A percentile compares a stretch with the other conserved stretches of the same genome.
phyloP scores from a whole-genome alignment of 2,329 filamentous ascomycete genomes.

The Arthrocladium fulminans region DNA sequence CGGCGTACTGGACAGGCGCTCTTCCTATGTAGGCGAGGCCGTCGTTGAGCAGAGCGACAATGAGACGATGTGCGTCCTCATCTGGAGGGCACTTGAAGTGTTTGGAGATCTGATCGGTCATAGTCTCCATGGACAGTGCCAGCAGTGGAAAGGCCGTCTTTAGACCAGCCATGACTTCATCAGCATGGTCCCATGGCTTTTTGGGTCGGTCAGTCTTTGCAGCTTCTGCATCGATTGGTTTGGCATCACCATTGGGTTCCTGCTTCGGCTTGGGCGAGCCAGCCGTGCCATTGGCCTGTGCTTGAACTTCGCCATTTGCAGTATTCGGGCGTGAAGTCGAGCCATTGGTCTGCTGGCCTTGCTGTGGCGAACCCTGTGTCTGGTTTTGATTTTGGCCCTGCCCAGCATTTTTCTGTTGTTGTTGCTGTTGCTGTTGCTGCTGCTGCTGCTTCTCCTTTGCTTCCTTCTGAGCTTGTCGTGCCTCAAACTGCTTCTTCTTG shows the following conservation, averaged over 20 bases:
- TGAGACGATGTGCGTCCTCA: constrained; percentile 93
- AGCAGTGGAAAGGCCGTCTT: constrained; percentile 96
- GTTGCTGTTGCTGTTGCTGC: constrained; percentile 13
- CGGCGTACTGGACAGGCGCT: constrained; percentile 75
- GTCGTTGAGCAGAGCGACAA: constrained; percentile 95
- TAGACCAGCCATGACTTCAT: constrained; percentile 88
- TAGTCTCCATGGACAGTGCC: constrained; percentile 96
- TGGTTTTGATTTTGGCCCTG: constrained; percentile 14
- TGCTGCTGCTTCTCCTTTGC: constrained; percentile 9
- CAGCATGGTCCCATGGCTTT: constrained; percentile 91
- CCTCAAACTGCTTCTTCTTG: constrained; percentile 60
- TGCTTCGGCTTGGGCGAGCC: constrained; percentile 41
- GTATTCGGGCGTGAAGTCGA: constrained; percentile 33
- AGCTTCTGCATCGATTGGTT: constrained; percentile 26
- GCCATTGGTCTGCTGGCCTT: constrained; percentile 6
- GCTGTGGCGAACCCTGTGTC: constrained; percentile 4
- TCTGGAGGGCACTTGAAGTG: constrained; percentile 98
- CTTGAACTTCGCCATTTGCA: constrained; percentile 35
- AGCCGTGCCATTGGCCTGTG: constrained; percentile 21
- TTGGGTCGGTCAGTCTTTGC: constrained; percentile 42
- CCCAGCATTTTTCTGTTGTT: too few species aligned
- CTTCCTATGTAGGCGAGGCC: constrained; percentile 85
- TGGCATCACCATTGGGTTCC: constrained; percentile 43
- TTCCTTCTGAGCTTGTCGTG: constrained; percentile 9
- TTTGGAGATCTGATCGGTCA: constrained; percentile 98